Evolutionary conservation across 108 stramenopile genomes (phyloP), one percentile per base, ranked within the genome.

Genomic region (Skeletonema tropicum): DNA sequence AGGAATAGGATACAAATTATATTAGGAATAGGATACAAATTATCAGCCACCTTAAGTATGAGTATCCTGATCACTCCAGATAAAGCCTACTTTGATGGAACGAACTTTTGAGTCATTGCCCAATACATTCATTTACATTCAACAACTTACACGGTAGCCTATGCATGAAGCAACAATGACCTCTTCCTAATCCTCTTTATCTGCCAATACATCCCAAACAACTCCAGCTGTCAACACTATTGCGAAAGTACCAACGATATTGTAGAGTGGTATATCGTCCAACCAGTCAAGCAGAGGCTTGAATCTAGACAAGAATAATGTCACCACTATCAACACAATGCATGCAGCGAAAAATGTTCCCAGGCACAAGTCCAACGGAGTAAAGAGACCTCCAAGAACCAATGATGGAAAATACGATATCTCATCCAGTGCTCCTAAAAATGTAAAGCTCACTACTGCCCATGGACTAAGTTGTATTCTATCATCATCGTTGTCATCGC

Each of bases 361-460:
- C 35, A 89, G 7, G 41, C 84, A 80, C 8, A 92, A 58, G 64
- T 92, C 91, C 58, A 69, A 39, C 42, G 79, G 77, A 1, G 87
- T 82, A 74, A 92, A 90, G 5, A 92, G 60, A 4, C 85, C 66
- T 36, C 88, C 91, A 62, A 92, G 49, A 62, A 92, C 60, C 11
- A 92, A 75, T 5, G 84, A 79, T 41, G 91, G 91, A 69, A 92
- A 92, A 62, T 92, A 92, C 15, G 83, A 83, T 4, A 92, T 63
- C 76, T 92, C 91, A 64, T 92, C 91, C 39, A 92, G 65, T 36
- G 86, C 84, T 41, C 89, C 91, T 23, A 90, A 46, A 10, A 79
- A 32, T 66, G 89, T 90, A 61, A 92, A 76, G 10, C 85, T 74
- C 17, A 83, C 63, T 0, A 92, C 82, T 65, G 77, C 70, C 75